Base-by-base conservation (phyloP, 2,329 filamentous ascomycete species). In the Botryotinia convoluta region DNA sequence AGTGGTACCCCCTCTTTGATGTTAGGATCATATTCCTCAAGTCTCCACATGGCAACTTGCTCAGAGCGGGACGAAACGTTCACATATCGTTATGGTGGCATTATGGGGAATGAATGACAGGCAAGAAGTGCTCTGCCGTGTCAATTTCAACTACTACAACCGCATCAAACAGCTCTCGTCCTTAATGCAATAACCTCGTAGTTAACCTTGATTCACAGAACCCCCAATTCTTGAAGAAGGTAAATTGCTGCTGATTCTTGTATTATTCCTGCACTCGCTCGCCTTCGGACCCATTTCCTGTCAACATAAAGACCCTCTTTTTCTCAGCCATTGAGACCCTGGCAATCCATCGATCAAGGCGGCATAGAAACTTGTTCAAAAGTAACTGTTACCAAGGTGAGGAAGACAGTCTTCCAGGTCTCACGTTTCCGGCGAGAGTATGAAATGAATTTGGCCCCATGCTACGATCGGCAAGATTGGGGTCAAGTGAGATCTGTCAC, bases 161-260 rank as follows among this genome's bases (percentile, higher is more conserved):
- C 70, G 44, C 61, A 68, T 35, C 44, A 48, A 72, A 32, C 29
- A 72, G 32, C 64, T 26, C 45, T 71, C 22, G n/a, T 65, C 9
- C 9, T 54, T 39, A 6, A 65, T 44, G 8, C 35, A 42, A n/a
- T 29, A 10, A 9, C 35, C 14, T 57, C 26, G 9, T 14, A 54
- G 7, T 22, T 8, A 10, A 29, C 3, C 18, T 42, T 68, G 39
- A 9, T 16, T 9, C 37, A 22, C 10, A 42, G 16, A 42, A 10
- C 45, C 16, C 29, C 26, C 5, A n/a, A 68, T n/a, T 57, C 16
- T 29, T 32, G 35, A 57, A 68, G 26, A 4, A 42, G 35, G 42
- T n/a, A 16, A 9, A 9, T 57, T 68, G n/a, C 18, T n/a, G 65
- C n/a, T n/a, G 65, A 59, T 57, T n/a, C 32, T 54, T 57, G 35